Evolutionary conservation across 1,284 basidiomycete species (phyloP).

Genomic region (Moesziomyces sp.): DNA sequence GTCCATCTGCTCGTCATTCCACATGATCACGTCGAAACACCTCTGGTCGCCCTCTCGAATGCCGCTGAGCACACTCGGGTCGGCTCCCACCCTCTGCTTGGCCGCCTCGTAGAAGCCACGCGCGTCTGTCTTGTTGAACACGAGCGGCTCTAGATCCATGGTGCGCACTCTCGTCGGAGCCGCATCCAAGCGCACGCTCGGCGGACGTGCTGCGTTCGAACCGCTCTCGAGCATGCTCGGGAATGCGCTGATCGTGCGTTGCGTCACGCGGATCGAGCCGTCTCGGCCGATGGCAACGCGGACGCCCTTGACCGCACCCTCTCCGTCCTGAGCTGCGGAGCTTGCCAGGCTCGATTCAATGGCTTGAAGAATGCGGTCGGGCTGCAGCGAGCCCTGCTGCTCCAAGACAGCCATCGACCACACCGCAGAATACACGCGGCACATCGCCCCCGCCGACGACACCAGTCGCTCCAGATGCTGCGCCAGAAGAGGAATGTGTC

Average conservation of each 20-base stretch:
- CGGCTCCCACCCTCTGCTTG: conserved; percentile 33
- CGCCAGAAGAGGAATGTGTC: conserved; percentile 33
- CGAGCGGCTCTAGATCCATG: conserved; percentile 44
- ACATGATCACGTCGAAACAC: conserved; percentile 48
- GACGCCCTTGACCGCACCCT: conserved; percentile 32
- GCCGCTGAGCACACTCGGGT: conserved; percentile 38
- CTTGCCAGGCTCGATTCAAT: conserved; percentile 22
- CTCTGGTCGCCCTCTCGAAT: conserved; percentile 25
- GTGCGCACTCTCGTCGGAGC: conserved; percentile 36
- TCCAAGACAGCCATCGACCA: conserved; percentile 37
- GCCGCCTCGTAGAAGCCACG: conserved; percentile 48
- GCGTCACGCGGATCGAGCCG: conserved; percentile 28
- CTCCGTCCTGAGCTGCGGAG: neutral
- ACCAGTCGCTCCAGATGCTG: conserved; percentile 37
- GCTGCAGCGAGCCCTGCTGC: conserved; percentile 20
- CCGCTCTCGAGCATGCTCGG: conserved; percentile 18
- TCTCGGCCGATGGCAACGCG: conserved; percentile 31
- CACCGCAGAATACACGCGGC: conserved; percentile 31
- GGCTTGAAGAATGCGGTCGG: conserved; percentile 24
- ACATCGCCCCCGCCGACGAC: conserved; percentile 37
- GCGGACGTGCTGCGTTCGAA: conserved; percentile 1
- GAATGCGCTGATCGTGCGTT: conserved; percentile 33
- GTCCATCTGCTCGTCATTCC: conserved; percentile 43
- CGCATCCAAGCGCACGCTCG: conserved; percentile 32
- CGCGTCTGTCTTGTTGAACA: conserved; percentile 53